These are phyloP conservation scores for Plicaturopsis crispa DNA, from an alignment of 768 basidiomycete species.

Conservation along the genomic window DNA sequence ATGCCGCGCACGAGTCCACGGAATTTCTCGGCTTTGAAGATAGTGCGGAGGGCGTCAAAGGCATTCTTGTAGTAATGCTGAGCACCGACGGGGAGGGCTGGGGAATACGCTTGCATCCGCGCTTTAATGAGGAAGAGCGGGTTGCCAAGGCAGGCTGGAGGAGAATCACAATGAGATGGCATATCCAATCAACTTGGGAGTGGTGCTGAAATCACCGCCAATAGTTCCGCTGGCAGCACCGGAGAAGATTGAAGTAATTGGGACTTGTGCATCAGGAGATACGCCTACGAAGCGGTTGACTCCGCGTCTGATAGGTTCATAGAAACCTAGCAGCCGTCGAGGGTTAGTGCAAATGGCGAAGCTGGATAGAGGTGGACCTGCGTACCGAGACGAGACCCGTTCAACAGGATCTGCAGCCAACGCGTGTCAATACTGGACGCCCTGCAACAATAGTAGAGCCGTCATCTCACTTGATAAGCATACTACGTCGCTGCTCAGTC, in stretches of 20 bases:
- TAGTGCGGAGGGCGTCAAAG: conserved; percentile 72
- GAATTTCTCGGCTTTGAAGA: conserved; percentile 69
- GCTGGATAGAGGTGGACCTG: conserved; percentile 3
- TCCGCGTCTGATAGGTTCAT: conserved; percentile 78
- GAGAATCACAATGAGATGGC: conserved; percentile 3
- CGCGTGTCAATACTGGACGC: not conserved
- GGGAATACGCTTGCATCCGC: conserved; percentile 98
- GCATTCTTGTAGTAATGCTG: conserved; percentile 89
- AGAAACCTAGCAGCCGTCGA: too few relatives aligned
- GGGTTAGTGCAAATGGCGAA: not conserved
- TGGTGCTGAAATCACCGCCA: conserved; percentile 52
- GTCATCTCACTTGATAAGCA: conserved; percentile 70
- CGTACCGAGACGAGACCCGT: conserved; percentile 82
- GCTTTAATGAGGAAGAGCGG: conserved; percentile 95
- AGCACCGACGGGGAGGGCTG: conserved; percentile 86
- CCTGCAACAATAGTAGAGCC: not conserved
- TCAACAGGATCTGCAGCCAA: conserved; percentile 67
- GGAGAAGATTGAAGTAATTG: conserved; percentile 72
- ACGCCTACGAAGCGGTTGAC: conserved; percentile 67
- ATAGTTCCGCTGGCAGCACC: conserved; percentile 88
- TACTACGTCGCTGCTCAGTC: conserved; percentile 43
- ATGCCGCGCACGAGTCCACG: conserved; percentile 85
- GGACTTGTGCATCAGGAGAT: conserved; percentile 55
- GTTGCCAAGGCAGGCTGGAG: conserved; percentile 68
- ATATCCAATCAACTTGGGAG: not conserved